phyloP scores from a whole-genome alignment of 164 flowering plant species.

The Vitis labrusca region DNA sequence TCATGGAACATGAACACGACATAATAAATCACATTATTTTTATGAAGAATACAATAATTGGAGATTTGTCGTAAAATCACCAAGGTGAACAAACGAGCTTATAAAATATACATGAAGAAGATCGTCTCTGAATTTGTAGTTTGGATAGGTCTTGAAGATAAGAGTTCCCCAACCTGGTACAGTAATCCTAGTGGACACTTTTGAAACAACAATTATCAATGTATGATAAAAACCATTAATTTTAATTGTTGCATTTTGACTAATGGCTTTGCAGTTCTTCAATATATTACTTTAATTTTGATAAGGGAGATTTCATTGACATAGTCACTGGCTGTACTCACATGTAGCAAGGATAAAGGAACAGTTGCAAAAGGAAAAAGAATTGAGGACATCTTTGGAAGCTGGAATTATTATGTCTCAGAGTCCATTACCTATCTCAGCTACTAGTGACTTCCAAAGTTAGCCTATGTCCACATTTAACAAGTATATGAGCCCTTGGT shows the following conservation, averaged over 20 bases:
- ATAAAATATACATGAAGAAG: too few relatives aligned
- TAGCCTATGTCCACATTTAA: conserved; percentile 12
- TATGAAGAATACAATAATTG: too few relatives aligned
- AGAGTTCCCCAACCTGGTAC: too few relatives aligned
- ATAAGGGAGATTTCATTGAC: not conserved
- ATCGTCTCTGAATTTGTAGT: too few relatives aligned
- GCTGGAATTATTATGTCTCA: conserved; percentile 48
- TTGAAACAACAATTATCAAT: too few relatives aligned
- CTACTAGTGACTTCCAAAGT: conserved; percentile 59
- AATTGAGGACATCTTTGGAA: conserved; percentile 62
- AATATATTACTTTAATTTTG: not conserved
- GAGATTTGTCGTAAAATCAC: too few relatives aligned
- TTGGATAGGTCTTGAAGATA: too few relatives aligned
- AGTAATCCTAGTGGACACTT: too few relatives aligned
- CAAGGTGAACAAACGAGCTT: too few relatives aligned
- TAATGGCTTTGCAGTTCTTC: not conserved
- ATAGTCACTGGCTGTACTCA: not conserved
- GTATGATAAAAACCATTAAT: not conserved
- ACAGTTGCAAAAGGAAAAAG: conserved; percentile 73
- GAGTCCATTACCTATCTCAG: conserved; percentile 28
- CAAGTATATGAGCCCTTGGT: not conserved
- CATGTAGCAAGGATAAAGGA: conserved; percentile 79
- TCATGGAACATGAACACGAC: too few relatives aligned
- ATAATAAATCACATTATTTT: too few relatives aligned
- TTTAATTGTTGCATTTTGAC: not conserved